Evolutionary conservation across 305 asterid genomes (phyloP), one percentile per base, ranked within the genome.

Genomic region (Fraxinus ornus): DNA sequence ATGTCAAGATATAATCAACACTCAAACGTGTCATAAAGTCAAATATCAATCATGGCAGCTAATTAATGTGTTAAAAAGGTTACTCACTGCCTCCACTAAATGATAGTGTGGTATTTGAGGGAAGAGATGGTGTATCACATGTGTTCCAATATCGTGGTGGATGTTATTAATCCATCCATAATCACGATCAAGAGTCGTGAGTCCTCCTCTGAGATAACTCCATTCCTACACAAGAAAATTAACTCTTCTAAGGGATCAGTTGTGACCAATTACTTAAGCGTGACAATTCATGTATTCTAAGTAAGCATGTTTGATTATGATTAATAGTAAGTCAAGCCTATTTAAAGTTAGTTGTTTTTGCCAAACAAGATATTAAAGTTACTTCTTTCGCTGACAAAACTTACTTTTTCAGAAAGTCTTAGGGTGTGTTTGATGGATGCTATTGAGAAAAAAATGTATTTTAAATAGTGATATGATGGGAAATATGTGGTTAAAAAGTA

Each of bases 71-170:
- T 7, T 55, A 75, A 81, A 79, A 37, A 75, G 22, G 76, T 60
- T 19, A 87, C 97, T 94, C 86, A 94, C 98, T 64, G 99, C 99
- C 91, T 95, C 99, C 9, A 90, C 79, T 79, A 95, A 85, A 88
- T 95, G 90, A 80, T 95, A 95, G 86, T 95, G 99, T 70, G 97
- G 98, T 86, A 95, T 95, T 85, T 95, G 98, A 75, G 98, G 99
- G 88, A 94, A 95, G 85, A 95, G 95, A 79, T 95, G 99, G 85
- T 95, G 99, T 55, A 95, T 91, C 72, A 94, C 99, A 84, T 95
- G 99, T 0, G 99, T 95, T 55, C 98, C 99, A 0, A 95, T 95
- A 88, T 95, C 98, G 24, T 95, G 99, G 86, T 94, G 99, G 89
- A 95, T 89, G 92, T 93, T 92, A 90, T 94, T 94, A 39, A 95